These are phyloP conservation scores for Hemileia vastatrix DNA, from an alignment of 1,284 basidiomycete genomes.

Conservation along the genomic window DNA sequence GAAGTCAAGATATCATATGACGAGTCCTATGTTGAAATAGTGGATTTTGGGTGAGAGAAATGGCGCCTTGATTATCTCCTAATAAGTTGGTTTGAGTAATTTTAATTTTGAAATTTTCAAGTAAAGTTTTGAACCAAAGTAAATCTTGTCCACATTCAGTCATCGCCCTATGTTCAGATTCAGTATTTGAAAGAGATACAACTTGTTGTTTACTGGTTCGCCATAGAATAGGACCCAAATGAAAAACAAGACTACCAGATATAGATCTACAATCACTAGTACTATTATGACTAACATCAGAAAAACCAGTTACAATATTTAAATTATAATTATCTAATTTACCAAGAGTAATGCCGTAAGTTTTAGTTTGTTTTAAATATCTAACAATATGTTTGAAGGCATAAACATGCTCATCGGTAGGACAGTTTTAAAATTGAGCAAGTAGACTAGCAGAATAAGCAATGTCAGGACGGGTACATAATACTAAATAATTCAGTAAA, in stretches of 20 bases:
- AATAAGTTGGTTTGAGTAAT: no score
- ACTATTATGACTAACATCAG: background rate
- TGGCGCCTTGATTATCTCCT: no score
- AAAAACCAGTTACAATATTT: background rate
- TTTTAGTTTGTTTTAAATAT: no score
- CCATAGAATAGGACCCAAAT: background rate
- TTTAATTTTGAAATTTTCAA: no score
- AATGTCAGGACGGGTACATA: slow-evolving; percentile 1
- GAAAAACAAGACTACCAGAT: background rate
- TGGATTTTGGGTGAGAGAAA: no score
- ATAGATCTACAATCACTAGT: background rate
- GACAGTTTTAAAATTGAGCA: background rate
- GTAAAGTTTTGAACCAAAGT: no score
- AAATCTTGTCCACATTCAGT: background rate
- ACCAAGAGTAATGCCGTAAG: no score
- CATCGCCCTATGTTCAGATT: background rate
- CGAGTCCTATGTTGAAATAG: no score
- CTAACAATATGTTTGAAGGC: no score
- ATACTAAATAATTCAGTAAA: background rate
- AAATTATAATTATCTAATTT: no score
- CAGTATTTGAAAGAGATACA: background rate
- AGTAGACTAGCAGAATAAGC: background rate
- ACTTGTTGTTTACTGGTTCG: background rate
- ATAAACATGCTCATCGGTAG: no score
- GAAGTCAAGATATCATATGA: no score